These are phyloP conservation scores for Pseudozyma sp. DNA, from an alignment of 1,284 basidiomycete species.

Conservation along the genomic window DNA sequence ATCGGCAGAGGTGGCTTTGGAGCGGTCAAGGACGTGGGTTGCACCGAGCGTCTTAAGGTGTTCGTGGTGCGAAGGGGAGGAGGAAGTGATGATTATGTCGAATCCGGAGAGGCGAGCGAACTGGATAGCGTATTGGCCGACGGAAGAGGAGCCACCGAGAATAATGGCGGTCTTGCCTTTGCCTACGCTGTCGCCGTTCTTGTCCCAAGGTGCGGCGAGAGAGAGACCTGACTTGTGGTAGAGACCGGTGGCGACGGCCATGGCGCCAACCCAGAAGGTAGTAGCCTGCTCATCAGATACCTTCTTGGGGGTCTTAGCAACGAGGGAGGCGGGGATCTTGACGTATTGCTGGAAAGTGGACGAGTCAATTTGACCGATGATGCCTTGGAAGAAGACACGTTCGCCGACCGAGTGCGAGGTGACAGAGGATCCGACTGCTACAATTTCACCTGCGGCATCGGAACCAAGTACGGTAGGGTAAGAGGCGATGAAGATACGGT, in stretches of 20 bases:
- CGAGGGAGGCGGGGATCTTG: conserved; percentile 48
- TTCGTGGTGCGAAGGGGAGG: conserved; percentile 37
- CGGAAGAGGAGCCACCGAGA: conserved; percentile 50
- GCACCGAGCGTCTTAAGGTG: conserved; percentile 52
- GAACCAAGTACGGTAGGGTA: conserved; percentile 54
- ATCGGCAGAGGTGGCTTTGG: conserved; percentile 14
- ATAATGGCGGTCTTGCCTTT: conserved; percentile 54
- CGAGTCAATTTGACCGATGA: conserved; percentile 39
- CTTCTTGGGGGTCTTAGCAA: conserved; percentile 46
- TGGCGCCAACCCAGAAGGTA: conserved; percentile 48
- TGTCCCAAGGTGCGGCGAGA: conserved; percentile 50
- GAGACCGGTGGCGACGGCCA: conserved; percentile 42
- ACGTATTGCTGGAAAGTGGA: conserved; percentile 59
- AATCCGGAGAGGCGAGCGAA: conserved; percentile 56
- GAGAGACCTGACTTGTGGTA: conserved; percentile 46
- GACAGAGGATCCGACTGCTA: conserved; percentile 30
- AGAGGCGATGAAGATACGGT: conserved; percentile 32
- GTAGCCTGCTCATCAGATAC: conserved; percentile 55
- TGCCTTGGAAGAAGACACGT: conserved; percentile 63
- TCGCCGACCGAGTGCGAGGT: conserved; percentile 44
- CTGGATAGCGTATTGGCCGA: conserved; percentile 62
- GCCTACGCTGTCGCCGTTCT: conserved; percentile 34
- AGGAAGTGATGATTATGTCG: conserved; percentile 49
- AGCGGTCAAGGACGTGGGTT: conserved; percentile 41
- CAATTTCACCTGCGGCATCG: conserved; percentile 55